These are phyloP conservation scores for Atkinsonella hypoxylon DNA, from an alignment of 2,329 filamentous ascomycete genomes.

Conservation along the genomic window DNA sequence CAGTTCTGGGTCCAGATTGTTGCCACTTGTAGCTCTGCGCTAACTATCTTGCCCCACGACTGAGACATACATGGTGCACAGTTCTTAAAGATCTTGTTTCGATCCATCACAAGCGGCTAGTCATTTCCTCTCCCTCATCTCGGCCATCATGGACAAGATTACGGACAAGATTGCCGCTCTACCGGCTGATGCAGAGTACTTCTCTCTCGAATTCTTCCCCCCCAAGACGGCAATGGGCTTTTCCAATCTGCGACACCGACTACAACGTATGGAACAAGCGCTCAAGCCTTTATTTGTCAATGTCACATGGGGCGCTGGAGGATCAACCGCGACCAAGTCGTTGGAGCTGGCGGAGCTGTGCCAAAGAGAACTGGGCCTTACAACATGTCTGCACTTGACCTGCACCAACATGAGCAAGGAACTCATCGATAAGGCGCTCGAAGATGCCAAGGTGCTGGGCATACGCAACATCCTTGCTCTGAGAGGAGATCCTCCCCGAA, in stretches of 20 bases:
- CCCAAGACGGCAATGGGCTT: constrained; percentile 96
- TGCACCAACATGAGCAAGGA: constrained; percentile 94
- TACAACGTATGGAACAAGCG: constrained; percentile 89
- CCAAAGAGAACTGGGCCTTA: constrained; percentile 81
- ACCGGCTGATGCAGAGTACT: constrained; percentile 70
- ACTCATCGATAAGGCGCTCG: constrained; percentile 77
- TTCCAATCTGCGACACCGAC: constrained; percentile 80
- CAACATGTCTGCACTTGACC: constrained; percentile 89
- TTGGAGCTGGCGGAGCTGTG: constrained; percentile 92
- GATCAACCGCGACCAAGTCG: constrained; percentile 81
- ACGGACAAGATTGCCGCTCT: constrained; percentile 91
- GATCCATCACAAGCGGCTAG: not conserved
- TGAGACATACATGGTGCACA: not conserved
- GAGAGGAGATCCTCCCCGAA: constrained; percentile 79
- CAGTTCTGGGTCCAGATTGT: not conserved
- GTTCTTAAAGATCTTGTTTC: not conserved
- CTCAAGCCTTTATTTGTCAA: constrained; percentile 90
- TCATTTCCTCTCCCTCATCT: not conserved
- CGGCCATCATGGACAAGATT: constrained; percentile 62
- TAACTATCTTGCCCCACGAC: not conserved
- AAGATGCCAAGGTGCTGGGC: constrained; percentile 80
- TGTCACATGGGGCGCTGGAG: constrained; percentile 95
- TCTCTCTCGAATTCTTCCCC: constrained; percentile 98
- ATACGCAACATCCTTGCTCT: constrained; percentile 90
- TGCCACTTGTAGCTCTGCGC: constrained; percentile 1